Conservation (phyloP, 805 yeast genomes). For the Vanderwaltozyma tropicalis region DNA sequence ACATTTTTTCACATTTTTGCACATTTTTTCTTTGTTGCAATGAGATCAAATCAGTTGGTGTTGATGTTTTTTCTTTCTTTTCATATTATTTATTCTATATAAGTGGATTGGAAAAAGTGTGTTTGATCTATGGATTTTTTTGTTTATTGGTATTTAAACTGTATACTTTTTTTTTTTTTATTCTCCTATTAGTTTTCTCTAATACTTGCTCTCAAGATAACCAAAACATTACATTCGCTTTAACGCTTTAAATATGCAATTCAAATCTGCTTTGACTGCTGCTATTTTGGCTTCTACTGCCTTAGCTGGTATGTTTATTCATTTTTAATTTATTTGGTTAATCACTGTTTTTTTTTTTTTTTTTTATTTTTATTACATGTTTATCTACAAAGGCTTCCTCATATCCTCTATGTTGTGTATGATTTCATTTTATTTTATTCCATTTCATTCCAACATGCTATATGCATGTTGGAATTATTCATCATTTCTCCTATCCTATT, state of each 20-base stretch:
- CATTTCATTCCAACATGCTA: too few species aligned
- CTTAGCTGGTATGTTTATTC: slow-evolving; percentile 27
- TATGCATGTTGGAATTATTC: too few species aligned
- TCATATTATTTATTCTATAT: not conserved
- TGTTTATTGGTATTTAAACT: not conserved
- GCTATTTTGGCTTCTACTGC: slow-evolving; percentile 43
- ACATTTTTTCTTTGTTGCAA: too few species aligned
- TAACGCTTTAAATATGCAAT: slow-evolving; percentile 36
- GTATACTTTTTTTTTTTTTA: not conserved
- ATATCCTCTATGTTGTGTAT: too few species aligned
- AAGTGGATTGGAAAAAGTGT: not conserved
- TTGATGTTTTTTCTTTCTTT: not conserved
- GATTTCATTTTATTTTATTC: too few species aligned
- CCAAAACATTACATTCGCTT: not conserved
- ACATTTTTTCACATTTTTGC: too few species aligned
- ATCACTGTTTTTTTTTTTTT: not conserved
- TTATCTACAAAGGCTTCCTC: too few species aligned
- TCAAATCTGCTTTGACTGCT: slow-evolving; percentile 40
- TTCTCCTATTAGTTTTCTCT: not conserved
- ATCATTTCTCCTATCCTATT: too few species aligned
- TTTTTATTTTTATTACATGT: too few species aligned
- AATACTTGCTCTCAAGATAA: not conserved
- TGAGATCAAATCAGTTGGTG: not conserved
- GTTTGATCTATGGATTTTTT: not conserved
- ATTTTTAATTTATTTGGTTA: slow-evolving; percentile 2